phyloP scores from a whole-genome alignment of 1,284 basidiomycete genomes.

The Hemileia vastatrix region DNA sequence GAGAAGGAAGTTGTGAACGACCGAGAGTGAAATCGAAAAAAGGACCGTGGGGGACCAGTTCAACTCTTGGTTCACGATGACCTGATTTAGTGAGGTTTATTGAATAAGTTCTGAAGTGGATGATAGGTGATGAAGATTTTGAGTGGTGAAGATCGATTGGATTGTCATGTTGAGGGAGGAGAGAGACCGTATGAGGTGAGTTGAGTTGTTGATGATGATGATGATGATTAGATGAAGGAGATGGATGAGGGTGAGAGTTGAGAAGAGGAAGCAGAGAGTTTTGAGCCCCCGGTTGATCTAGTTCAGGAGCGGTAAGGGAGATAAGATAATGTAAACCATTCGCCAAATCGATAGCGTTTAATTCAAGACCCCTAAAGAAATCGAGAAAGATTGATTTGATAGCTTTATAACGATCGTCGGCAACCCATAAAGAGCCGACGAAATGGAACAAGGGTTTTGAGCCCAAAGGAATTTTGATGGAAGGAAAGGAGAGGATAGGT shows the following conservation, averaged over 20 bases:
- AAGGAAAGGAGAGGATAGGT: not conserved
- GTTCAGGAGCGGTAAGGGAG: conserved; percentile 73
- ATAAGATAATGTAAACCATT: conserved; percentile 42
- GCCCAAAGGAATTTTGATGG: conserved; percentile 63
- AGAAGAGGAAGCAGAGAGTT: conserved; percentile 2
- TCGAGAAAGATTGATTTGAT: conserved; percentile 85
- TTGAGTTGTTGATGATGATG: conserved; percentile 25
- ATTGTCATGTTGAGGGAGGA: conserved; percentile 36
- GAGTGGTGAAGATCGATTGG: conserved; percentile 46
- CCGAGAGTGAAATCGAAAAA: conserved; percentile 73
- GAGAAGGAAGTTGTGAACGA: conserved; percentile 62
- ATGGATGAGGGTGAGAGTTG: not conserved
- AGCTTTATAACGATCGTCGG: conserved; percentile 71
- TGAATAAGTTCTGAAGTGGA: conserved; percentile 84
- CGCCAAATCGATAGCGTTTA: conserved; percentile 53
- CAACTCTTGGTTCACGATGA: conserved; percentile 65
- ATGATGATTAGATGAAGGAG: not conserved
- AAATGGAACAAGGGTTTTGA: conserved; percentile 91
- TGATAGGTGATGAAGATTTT: conserved; percentile 52
- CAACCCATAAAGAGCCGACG: conserved; percentile 52
- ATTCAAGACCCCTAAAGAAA: conserved; percentile 74
- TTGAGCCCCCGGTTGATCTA: conserved; percentile 47
- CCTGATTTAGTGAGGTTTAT: conserved; percentile 65
- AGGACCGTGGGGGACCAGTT: conserved; percentile 82
- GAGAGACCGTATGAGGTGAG: conserved; percentile 46